Conservation (phyloP, 2,329 filamentous ascomycete genomes). For the Aureobasidium sp. region DNA sequence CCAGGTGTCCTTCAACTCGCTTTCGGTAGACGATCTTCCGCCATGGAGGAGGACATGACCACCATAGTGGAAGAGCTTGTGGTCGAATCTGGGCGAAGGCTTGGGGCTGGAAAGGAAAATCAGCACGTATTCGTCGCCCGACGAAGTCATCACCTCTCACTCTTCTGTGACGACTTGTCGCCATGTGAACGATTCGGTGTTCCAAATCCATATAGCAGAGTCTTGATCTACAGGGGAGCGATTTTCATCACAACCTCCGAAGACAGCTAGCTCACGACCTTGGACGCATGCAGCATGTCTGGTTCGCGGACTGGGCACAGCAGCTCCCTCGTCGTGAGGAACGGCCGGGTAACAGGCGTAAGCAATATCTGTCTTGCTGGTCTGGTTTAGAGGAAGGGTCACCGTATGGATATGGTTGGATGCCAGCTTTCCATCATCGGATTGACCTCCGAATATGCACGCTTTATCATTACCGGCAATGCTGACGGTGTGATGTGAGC, state of each 20-base stretch:
- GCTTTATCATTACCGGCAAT: conserved; percentile 35
- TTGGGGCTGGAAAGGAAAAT: conserved; percentile 21
- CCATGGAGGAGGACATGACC: conserved; percentile 68
- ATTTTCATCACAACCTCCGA: conserved; percentile 32
- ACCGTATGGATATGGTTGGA: conserved; percentile 39
- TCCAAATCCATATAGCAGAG: conserved; percentile 37
- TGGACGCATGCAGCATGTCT: conserved; percentile 36
- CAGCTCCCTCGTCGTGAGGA: conserved; percentile 26
- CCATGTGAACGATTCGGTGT: conserved; percentile 21
- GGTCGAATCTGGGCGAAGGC: conserved; percentile 25
- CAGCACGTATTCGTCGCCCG: not conserved
- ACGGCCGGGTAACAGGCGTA: conserved; percentile 39
- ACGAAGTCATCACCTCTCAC: not conserved
- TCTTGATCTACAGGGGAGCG: conserved; percentile 31
- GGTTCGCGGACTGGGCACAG: conserved; percentile 31
- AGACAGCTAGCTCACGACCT: conserved; percentile 34
- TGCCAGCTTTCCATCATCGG: conserved; percentile 30
- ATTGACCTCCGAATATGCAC: conserved; percentile 40
- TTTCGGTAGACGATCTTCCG: conserved; percentile 62
- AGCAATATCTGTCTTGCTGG: conserved; percentile 31
- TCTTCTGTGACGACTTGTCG: not conserved
- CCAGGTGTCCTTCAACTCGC: conserved; percentile 66
- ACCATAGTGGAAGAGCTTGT: conserved; percentile 55
- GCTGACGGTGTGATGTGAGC: conserved; percentile 33
- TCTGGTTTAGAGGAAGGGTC: conserved; percentile 26